Base-by-base conservation (phyloP, 306 rosid genomes). In the Ceratonia siliqua region DNA sequence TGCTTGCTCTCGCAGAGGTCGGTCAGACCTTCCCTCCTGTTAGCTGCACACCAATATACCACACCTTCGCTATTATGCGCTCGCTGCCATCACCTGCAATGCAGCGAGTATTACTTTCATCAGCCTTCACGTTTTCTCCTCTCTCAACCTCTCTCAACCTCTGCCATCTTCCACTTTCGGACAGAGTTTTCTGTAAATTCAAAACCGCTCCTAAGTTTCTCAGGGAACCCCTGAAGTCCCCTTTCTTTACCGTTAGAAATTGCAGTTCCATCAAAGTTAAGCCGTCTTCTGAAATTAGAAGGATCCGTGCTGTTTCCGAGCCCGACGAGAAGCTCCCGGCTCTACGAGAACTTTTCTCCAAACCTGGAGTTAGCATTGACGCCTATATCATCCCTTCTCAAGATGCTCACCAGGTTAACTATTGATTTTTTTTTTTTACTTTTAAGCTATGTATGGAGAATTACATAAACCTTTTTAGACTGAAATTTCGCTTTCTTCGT, bases 321-420 rank as follows among this genome's bases (percentile, higher is more conserved):
- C 32, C 88, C 12, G 96, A 94, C 33, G 83, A 78, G 22, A 91
- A 88, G 82, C 93, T 94, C 56, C 81, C 80, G 9, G 84, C 85
- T 52, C 96, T 94, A 53, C 89, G 97, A 2, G 78, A 72, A 33
- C 88, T 94, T 74, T 94, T 94, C 85, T 81, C 89, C 57, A 81
- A 78, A 52, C 88, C 98, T 0, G 86, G 78, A 2, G 43, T 87
- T 3, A 75, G 83, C 68, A 80, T 94, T 38, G 98, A 94, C 61
- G 97, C 97, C 30, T 94, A 91, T 77, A 81, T 94, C 74, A 81
- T 94, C 79, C 97, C 97, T 49, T 94, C 97, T 58, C 93, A 94
- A 63, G 98, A 91, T 48, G 95, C 98, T 82, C 98, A 94, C 83
- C 97, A 94, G 97, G 98, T 91, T 70, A 12, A 42, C 20, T 46